Conservation (phyloP, 108 stramenopile species). For the Halocafeteria seosinensis region DNA sequence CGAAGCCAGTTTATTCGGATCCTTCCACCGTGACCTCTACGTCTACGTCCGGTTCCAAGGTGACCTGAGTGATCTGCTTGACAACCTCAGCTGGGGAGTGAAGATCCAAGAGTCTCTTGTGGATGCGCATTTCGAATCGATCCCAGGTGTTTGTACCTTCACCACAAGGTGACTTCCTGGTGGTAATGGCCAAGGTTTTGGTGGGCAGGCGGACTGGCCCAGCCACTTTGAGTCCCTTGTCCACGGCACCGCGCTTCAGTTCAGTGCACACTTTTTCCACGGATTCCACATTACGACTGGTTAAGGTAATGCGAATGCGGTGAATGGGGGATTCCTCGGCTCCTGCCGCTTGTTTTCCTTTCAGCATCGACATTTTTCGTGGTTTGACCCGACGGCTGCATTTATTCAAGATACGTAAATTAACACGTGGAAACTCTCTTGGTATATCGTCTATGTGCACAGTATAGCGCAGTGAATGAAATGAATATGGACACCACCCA, state of each 20-base stretch:
- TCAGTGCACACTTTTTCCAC: conserved; percentile 95
- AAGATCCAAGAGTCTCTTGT: conserved; percentile 97
- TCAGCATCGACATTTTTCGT: too few relatives aligned
- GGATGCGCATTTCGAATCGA: conserved; percentile 96
- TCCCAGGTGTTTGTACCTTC: conserved; percentile 99
- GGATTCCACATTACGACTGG: conserved; percentile 88
- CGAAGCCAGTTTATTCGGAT: too few relatives aligned
- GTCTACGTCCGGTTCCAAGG: conserved; percentile 94
- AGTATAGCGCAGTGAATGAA: too few relatives aligned
- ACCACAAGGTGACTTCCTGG: conserved; percentile 95
- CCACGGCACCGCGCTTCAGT: conserved; percentile 75
- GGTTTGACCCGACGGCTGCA: too few relatives aligned
- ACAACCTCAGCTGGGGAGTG: conserved; percentile 86
- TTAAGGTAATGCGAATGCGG: conserved; percentile 98
- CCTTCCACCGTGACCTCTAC: too few relatives aligned
- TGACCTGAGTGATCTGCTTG: conserved; percentile 92
- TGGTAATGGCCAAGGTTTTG: conserved; percentile 83
- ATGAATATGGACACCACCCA: too few relatives aligned
- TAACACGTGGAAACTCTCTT: too few relatives aligned
- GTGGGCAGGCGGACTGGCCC: conserved; percentile 97
- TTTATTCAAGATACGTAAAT: too few relatives aligned
- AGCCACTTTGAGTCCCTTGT: conserved; percentile 75
- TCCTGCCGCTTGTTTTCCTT: too few relatives aligned
- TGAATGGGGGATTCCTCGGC: too few relatives aligned
- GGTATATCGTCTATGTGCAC: too few relatives aligned